phyloP scores from a whole-genome alignment of 2,329 filamentous ascomycete genomes.

The Hypoxylon sp. region DNA sequence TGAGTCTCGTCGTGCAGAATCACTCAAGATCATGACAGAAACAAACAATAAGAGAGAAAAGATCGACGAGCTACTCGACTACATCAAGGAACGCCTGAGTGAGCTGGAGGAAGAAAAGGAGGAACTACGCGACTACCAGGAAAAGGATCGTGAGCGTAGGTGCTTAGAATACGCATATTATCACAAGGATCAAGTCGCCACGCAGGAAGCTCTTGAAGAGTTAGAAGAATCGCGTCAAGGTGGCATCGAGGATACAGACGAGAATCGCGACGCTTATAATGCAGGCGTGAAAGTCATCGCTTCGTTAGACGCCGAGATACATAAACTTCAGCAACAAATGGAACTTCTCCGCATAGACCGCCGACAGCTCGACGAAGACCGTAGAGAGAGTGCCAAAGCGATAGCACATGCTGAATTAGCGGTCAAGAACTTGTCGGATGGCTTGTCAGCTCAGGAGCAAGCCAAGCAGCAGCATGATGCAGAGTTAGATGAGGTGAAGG shows the following conservation, averaged over 20 bases:
- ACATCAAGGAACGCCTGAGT: conserved; percentile 88
- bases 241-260: conserved; percentile 87
- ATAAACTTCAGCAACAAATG: conserved; percentile 83
- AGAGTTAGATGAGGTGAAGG: conserved; percentile 79
- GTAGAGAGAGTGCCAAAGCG: conserved; percentile 82
- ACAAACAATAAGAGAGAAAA: conserved; percentile 95
- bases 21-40: conserved; percentile 95
- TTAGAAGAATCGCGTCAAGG: conserved; percentile 86
- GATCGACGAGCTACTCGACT: conserved; percentile 91
- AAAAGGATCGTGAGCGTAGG: conserved; percentile 91
- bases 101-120: conserved; percentile 98
- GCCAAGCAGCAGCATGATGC: conserved; percentile 78
- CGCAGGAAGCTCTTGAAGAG: conserved; percentile 82
- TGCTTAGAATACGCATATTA: conserved; percentile 97
- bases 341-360: conserved; percentile 89
- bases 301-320: conserved; percentile 83
- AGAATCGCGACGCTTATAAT: conserved; percentile 81
- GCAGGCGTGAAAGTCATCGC: conserved; percentile 84
- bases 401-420: conserved; percentile 90
- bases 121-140: conserved; percentile 92
- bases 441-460: conserved; percentile 82
- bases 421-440: conserved; percentile 85
- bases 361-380: conserved; percentile 89
- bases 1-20: conserved; percentile 90
- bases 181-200: conserved; percentile 86